phyloP scores from a whole-genome alignment of 2,329 filamentous ascomycete species.

The Pyrenochaeta sp. region DNA sequence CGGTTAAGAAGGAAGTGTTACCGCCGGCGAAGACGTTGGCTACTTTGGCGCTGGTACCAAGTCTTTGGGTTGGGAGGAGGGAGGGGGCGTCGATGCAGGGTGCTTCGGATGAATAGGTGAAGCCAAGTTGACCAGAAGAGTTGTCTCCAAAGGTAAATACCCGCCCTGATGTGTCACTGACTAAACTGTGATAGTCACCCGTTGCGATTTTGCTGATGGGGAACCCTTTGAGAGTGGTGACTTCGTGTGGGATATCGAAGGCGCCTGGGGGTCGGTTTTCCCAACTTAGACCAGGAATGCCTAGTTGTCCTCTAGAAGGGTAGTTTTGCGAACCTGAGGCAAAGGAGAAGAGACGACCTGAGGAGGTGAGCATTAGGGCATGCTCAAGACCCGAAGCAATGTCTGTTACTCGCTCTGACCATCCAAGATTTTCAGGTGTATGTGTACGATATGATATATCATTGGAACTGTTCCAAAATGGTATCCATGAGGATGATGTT shows the following conservation, averaged over 20 bases:
- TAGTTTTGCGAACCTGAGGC: constrained; percentile 80
- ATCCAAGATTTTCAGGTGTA: constrained; percentile 68
- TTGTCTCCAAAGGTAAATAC: constrained; percentile 94
- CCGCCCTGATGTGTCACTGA: constrained; percentile 75
- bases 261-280: constrained; percentile 75
- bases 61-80: constrained; percentile 71
- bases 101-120: constrained; percentile 71
- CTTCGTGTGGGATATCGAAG: constrained; percentile 83
- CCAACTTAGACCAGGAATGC: constrained; percentile 84
- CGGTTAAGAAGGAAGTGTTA: constrained; percentile 82
- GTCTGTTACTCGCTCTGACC: constrained; percentile 76
- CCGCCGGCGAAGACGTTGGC: constrained; percentile 87
- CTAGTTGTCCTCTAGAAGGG: constrained; percentile 84
- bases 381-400: constrained; percentile 85
- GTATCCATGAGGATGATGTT: constrained; percentile 73
- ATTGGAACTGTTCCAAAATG: constrained; percentile 70
- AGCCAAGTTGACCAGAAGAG: constrained; percentile 87
- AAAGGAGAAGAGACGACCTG: constrained; percentile 87
- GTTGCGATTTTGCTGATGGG: constrained; percentile 77
- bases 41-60: constrained; percentile 76
- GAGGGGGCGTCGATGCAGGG: constrained; percentile 73
- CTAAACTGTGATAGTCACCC: constrained; percentile 86
- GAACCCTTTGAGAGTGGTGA: constrained; percentile 73
- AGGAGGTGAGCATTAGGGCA: constrained; percentile 81
- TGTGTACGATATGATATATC: constrained; percentile 77